A percentile compares a stretch with the other conserved stretches of the same genome.
Evolutionary conservation across 2,329 filamentous ascomycete species (phyloP).

Genomic region (Annulohypoxylon truncatum): DNA sequence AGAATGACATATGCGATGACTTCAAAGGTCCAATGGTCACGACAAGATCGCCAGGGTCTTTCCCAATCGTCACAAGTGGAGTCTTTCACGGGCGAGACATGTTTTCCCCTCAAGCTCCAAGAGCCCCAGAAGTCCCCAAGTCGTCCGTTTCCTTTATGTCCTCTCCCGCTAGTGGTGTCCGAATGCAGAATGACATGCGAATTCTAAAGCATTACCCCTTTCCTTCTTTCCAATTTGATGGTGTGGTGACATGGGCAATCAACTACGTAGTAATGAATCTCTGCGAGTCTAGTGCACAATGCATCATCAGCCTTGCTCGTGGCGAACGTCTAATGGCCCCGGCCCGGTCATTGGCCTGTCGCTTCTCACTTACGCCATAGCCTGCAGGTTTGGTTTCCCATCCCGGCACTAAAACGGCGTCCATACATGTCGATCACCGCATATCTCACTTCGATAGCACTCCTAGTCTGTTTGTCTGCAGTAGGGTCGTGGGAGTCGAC

Average conservation of each 20-base stretch:
- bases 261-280: slow-evolving; percentile 36
- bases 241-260: slow-evolving; percentile 31
- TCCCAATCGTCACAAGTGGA: slow-evolving; percentile 37
- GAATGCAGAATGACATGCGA: slow-evolving; percentile 44
- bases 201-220: slow-evolving; percentile 30
- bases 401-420: slow-evolving; percentile 44
- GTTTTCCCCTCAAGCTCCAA: background rate
- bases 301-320: slow-evolving; percentile 50
- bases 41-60: slow-evolving; percentile 52
- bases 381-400: slow-evolving; percentile 43
- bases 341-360: slow-evolving; percentile 44
- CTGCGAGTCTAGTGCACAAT: slow-evolving; percentile 35
- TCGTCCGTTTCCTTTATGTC: slow-evolving; percentile 27
- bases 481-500: slow-evolving; percentile 22
- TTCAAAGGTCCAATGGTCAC: slow-evolving; percentile 41
- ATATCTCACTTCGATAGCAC: slow-evolving; percentile 29
- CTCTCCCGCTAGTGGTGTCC: slow-evolving; percentile 41
- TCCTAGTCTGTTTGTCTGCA: slow-evolving; percentile 29
- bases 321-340: slow-evolving; percentile 45
- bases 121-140: background rate
- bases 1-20: slow-evolving; percentile 50
- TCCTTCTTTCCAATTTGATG: slow-evolving; percentile 27
- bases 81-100: slow-evolving; percentile 20
- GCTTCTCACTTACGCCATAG: slow-evolving; percentile 47
- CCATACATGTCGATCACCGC: slow-evolving; percentile 45